These are phyloP conservation scores for Termitomyces sp. DNA, from an alignment of 768 basidiomycete genomes.

Conservation along the genomic window DNA sequence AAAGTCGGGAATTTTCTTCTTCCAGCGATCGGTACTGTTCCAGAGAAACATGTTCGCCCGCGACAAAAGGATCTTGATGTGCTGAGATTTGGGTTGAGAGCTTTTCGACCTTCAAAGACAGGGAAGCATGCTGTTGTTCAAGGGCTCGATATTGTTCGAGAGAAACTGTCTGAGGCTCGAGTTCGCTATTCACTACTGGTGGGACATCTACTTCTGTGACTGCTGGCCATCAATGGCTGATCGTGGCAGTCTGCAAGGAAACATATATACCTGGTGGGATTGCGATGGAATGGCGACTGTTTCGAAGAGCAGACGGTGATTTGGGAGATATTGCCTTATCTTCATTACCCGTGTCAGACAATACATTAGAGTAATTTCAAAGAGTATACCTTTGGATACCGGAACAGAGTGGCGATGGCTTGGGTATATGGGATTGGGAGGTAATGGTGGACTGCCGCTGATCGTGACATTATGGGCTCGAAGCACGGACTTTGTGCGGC, in stretches of 20 bases:
- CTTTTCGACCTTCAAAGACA: slow-evolving; percentile 11
- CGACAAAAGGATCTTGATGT: slow-evolving; percentile 24
- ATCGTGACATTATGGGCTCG: background rate
- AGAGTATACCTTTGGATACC: slow-evolving; percentile 1
- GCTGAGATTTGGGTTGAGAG: slow-evolving; percentile 14
- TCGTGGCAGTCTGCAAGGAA: background rate
- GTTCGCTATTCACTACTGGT: background rate
- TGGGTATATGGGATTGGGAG: slow-evolving; percentile 17
- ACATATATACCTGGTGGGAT: background rate
- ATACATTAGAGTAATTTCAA: background rate
- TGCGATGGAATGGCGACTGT: background rate
- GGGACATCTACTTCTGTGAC: background rate
- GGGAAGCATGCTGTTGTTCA: slow-evolving; percentile 9
- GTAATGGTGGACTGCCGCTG: slow-evolving; percentile 3
- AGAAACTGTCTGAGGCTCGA: background rate
- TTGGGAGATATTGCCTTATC: background rate
- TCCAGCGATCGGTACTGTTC: slow-evolving; percentile 9
- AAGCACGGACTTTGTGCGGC: background rate
- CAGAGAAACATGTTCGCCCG: slow-evolving; percentile 16
- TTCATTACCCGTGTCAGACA: background rate
- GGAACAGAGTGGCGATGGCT: background rate
- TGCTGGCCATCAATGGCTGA: background rate
- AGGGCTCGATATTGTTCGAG: slow-evolving; percentile 4
- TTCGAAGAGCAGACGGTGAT: background rate
- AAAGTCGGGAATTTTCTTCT: slow-evolving; percentile 9